Percentiles rank a stretch among this genome's conserved stretches.
phyloP scores from a whole-genome alignment of 371 early-diverging fungal species.

The Mortierella sp. region DNA sequence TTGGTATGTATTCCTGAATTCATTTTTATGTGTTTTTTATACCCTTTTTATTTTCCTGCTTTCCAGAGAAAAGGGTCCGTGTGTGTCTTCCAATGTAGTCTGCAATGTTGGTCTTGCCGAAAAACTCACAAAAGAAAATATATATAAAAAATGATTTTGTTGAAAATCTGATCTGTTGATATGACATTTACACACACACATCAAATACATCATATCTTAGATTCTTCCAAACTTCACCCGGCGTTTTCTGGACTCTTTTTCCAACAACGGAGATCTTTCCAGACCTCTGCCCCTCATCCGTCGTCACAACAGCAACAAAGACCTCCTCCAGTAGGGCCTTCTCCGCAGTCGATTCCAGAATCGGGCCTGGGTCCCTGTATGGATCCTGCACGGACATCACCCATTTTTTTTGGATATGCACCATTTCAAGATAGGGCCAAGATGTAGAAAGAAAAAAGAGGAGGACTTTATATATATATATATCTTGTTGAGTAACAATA shows the following conservation, averaged over 20 bases:
- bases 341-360: not conserved
- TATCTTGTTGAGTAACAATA: slow-evolving; percentile 9
- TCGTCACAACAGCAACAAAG: slow-evolving; percentile 4
- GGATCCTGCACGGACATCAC: slow-evolving; percentile 41
- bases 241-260: slow-evolving; percentile 47
- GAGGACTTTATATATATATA: not conserved
- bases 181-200: too few species aligned
- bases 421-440: slow-evolving; percentile 30
- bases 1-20: slow-evolving; percentile 15
- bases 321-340: not conserved
- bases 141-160: too few species aligned
- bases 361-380: slow-evolving; percentile 6
- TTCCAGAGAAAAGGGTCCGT: not conserved
- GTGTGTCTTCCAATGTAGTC: not conserved
- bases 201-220: too few species aligned
- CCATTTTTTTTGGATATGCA: slow-evolving; percentile 45
- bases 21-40: not conserved
- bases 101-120: not conserved
- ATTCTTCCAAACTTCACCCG: slow-evolving; percentile 36
- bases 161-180: too few species aligned
- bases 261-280: slow-evolving; percentile 37
- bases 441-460: slow-evolving; percentile 20
- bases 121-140: not conserved
- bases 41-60: not conserved
- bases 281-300: not conserved